Evolutionary conservation across 202 grass and related monocot species (phyloP).

Genomic region (Elaeis oleifera): DNA sequence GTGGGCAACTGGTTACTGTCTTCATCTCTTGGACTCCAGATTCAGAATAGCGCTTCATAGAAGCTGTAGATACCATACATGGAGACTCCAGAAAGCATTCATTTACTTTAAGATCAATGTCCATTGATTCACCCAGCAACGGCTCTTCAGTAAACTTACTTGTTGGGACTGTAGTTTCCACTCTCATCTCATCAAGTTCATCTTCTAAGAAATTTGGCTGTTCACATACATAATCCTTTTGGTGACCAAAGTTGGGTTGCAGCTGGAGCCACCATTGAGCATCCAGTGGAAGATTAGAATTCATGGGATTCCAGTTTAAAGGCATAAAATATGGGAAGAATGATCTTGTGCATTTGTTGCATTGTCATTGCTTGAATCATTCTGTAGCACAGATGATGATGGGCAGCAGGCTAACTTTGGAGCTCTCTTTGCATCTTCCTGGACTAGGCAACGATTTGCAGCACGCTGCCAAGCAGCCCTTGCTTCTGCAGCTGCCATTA

Average conservation of each 20-base stretch:
- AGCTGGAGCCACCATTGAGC: constrained; percentile 82
- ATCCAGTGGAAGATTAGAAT: constrained; percentile 46
- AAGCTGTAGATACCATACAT: constrained; percentile 35
- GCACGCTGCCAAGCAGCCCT: constrained; percentile 91
- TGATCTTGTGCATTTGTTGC: constrained; percentile 26
- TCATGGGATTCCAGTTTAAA: constrained; percentile 55
- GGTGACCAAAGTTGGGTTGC: constrained; percentile 70
- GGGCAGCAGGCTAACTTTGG: constrained; percentile 62
- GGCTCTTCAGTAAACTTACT: constrained; percentile 17
- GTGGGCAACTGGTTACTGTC: constrained; percentile 14
- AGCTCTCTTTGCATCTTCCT: constrained; percentile 89
- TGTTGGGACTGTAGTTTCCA: constrained; percentile 14
- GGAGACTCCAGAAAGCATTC: constrained; percentile 32
- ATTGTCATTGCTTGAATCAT: constrained; percentile 28
- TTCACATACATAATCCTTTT: constrained; percentile 31
- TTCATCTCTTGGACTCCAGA: constrained; percentile 26
- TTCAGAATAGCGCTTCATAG: constrained; percentile 44
- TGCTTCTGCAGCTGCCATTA: constrained; percentile 92
- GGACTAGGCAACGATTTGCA: constrained; percentile 76
- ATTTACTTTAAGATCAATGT: constrained; percentile 17
- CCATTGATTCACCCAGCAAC: constrained; percentile 16
- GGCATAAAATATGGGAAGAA: constrained; percentile 44
- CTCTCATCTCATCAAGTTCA: constrained; percentile 24
- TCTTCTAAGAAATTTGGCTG: constrained; percentile 30
- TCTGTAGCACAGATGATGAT: constrained; percentile 23